Base-by-base conservation (phyloP, 2,329 filamentous ascomycete genomes). In the Botrytis pseudocinerea region DNA sequence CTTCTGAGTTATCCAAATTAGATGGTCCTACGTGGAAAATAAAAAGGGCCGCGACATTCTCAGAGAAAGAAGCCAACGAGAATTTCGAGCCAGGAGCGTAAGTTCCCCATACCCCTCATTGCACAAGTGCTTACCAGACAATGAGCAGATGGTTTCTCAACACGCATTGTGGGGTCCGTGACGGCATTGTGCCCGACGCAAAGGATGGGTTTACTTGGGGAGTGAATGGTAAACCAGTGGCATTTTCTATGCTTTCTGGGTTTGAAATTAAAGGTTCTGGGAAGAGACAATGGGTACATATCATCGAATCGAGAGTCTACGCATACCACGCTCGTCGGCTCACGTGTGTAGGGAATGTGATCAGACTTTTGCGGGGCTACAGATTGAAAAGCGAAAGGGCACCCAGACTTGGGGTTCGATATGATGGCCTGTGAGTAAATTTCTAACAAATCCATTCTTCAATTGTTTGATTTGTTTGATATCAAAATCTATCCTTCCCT, bases 61-160 rank as follows among this genome's bases (percentile, higher is more conserved):
- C 60, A n/a, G 63, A 72, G 18, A 62, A 71, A 12, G 76, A 77
- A 25, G 82, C 80, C 7, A 83, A 84, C 65, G 76, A 81, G 32
- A 44, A 59, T 48, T 87, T 86, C 70, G 81, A 85, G 68, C 81
- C 83, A 38, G 87, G 87, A 73, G 81, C 86, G 86, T 88, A 80
- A 81, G 85, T 80, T 48, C 4, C 14, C 7, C 8, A 2, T 57
- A 22, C 4, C 46, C 16, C 62, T 63, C 12, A 20, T 22, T 40
- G 14, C 2, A 70, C 42, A 20, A 78, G 82, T 25, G 16, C 3
- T 71, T 69, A 69, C 80, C 80, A 81, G 62, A 12, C 20, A 14
- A n/a, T 32, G 22, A 64, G 16, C 71, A 89, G 88, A 72, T 90
- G 86, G 88, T 90, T 87, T 87, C 79, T 88, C 28, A 87, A 88